Base-by-base conservation (phyloP, 1,284 basidiomycete species). In the Moniliella sp. region DNA sequence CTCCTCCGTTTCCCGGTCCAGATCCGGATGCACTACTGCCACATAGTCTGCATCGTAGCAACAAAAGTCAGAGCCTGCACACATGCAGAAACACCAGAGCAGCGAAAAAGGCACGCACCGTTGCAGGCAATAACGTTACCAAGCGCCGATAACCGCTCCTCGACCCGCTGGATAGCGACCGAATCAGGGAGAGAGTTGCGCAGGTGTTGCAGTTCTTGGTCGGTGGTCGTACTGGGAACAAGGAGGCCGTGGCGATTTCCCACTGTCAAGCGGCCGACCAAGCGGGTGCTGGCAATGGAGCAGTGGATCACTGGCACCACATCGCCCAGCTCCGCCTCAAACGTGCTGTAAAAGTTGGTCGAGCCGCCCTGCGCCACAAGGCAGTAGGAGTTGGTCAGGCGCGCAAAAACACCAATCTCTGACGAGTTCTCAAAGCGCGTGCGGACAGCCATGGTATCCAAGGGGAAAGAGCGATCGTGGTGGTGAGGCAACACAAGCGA, bases 61-160 rank as follows among this genome's bases (percentile, higher is more conserved):
- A 19, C 14, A 16, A n/a, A 11, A 7, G 18, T n/a, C 11, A 19
- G 31, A 11, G n/a, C n/a, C n/a, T n/a, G 10, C 12, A 15, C 13
- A 18, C 25, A 10, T 18, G 21, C 11, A 13, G 8, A 11, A 8
- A 5, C 14, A 27, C 3, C n/a, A 3, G 7, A n/a, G 14, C 14
- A 13, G 21, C 15, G 13, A 21, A 4, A 8, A 15, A n/a, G n/a
- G 8, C 3, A 48, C 50, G 33, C 33, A 67, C 94, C 88, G 63
- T 99, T 97, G 65, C 82, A 91, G n/a, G 83, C 83, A 62, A 99
- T 88, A 37, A 97, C 91, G 60, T 99, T 99, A 13, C 88, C 88
- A 15, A 99, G 72, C 0, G 91, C 91, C 10, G 79, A 84, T 40
- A 97, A 68, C 27, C 88, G 74, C 66, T 97, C 88, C 62, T 99